These are phyloP conservation scores for Emericellopsis terricola DNA, from an alignment of 495 filamentous ascomycete species.

Conservation along the genomic window DNA sequence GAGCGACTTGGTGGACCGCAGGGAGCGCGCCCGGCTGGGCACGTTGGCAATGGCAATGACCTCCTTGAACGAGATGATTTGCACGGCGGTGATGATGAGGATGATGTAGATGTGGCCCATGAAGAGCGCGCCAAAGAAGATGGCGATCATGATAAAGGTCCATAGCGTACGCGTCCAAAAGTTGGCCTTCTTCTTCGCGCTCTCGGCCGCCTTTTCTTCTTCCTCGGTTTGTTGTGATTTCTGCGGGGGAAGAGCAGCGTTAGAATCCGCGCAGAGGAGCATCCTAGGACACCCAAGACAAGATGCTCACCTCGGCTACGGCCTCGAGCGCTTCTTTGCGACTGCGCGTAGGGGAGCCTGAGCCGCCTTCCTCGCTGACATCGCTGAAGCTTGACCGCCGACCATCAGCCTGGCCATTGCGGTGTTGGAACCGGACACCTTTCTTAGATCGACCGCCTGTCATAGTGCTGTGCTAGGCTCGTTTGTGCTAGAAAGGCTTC, in stretches of 20 bases:
- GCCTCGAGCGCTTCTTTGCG: not conserved
- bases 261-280: not conserved
- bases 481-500: too few relatives aligned
- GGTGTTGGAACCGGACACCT: not conserved
- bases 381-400: slow-evolving; percentile 63
- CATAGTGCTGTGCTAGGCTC: too few relatives aligned
- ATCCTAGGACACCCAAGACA: not conserved
- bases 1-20: slow-evolving; percentile 84
- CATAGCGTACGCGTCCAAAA: slow-evolving; percentile 97
- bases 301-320: slow-evolving; percentile 16
- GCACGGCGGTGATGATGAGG: slow-evolving; percentile 73
- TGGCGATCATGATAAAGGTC: slow-evolving; percentile 92
- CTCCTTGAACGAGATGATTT: slow-evolving; percentile 97
- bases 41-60: slow-evolving; percentile 97
- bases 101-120: slow-evolving; percentile 96
- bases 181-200: slow-evolving; percentile 96
- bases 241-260: not conserved
- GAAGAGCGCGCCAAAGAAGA: slow-evolving; percentile 82
- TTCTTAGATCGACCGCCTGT: too few relatives aligned
- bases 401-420: slow-evolving; percentile 18
- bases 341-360: slow-evolving; percentile 25
- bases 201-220: slow-evolving; percentile 37
- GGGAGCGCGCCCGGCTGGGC: slow-evolving; percentile 72
- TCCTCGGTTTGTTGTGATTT: slow-evolving; percentile 19
- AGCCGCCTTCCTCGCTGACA: slow-evolving; percentile 55